These are phyloP conservation scores for Boletellus ananas DNA, from an alignment of 768 basidiomycete species.

Conservation along the genomic window DNA sequence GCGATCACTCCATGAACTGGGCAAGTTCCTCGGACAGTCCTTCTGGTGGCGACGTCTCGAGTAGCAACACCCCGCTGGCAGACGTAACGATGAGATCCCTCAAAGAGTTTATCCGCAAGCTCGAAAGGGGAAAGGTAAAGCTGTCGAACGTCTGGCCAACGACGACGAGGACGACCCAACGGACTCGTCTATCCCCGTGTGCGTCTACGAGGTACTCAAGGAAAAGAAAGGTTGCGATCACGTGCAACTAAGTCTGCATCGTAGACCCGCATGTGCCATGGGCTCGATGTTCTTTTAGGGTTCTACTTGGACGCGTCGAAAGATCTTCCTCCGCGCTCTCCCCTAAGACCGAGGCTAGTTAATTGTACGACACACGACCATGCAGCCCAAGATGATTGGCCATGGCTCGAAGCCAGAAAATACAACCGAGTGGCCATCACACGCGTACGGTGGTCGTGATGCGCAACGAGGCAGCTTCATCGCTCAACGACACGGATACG, in stretches of 20 bases:
- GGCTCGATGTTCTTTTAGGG: slow-evolving; percentile 46
- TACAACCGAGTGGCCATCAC: slow-evolving; percentile 79
- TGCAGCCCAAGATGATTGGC: slow-evolving; percentile 50
- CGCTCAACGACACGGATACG: slow-evolving; percentile 1
- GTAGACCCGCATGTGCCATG: background rate
- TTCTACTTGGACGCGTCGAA: slow-evolving; percentile 94
- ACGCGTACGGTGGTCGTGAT: slow-evolving; percentile 58
- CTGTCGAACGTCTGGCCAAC: slow-evolving; percentile 31
- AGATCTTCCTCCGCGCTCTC: slow-evolving; percentile 62
- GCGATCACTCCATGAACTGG: slow-evolving; percentile 69
- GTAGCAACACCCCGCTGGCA: slow-evolving; percentile 51
- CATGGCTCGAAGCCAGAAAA: slow-evolving; percentile 92
- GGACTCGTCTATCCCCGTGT: slow-evolving; percentile 79
- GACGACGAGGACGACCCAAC: slow-evolving; percentile 48
- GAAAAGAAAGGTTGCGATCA: slow-evolving; percentile 90
- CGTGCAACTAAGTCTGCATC: slow-evolving; percentile 65
- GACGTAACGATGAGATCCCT: slow-evolving; percentile 71
- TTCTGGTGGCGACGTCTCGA: slow-evolving; percentile 19
- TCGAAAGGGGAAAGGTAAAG: slow-evolving; percentile 38
- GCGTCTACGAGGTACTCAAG: slow-evolving; percentile 90
- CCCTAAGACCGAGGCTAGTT: slow-evolving; percentile 33
- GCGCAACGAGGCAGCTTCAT: background rate
- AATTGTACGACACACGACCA: slow-evolving; percentile 10
- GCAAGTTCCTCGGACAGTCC: slow-evolving; percentile 42
- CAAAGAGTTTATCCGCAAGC: slow-evolving; percentile 58